These are phyloP conservation scores for Arabis hirsuta DNA, from an alignment of 345 rosid species.

Conservation along the genomic window DNA sequence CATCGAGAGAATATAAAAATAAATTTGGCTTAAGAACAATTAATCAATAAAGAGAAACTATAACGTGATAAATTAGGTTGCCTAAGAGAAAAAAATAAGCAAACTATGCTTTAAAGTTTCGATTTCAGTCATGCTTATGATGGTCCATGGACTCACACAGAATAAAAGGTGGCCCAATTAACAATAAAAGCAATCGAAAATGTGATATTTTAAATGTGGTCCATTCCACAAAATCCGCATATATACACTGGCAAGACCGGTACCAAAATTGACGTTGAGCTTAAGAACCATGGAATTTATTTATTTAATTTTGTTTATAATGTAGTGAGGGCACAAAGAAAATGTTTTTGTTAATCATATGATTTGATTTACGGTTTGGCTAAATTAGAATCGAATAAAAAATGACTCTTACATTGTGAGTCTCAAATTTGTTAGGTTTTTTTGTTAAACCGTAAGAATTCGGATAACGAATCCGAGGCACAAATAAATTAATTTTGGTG, in stretches of 20 bases:
- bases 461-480: no score
- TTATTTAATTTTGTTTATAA: not conserved
- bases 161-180: constrained; percentile 31
- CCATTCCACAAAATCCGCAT: constrained; percentile 24
- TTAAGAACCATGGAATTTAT: not conserved
- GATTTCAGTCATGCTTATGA: not conserved
- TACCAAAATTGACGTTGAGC: constrained; percentile 25
- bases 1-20: not conserved
- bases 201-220: not conserved
- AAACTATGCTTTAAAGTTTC: constrained; percentile 10
- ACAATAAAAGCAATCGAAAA: constrained; percentile 12
- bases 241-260: constrained; percentile 19
- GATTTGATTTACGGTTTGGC: not conserved
- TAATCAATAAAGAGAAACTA: constrained; percentile 4
- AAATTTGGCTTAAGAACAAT: not conserved
- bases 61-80: not conserved
- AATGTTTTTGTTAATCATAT: not conserved
- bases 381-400: not conserved
- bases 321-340: not conserved
- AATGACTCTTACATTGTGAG: not conserved
- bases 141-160: constrained; percentile 32
- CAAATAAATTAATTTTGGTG: not conserved
- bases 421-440: not conserved
- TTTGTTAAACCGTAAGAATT: no score
- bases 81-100: not conserved